Evolutionary conservation across 2,329 filamentous ascomycete species (phyloP), one percentile per base, ranked within the genome.

Genomic region (Colletotrichum liaoningense): DNA sequence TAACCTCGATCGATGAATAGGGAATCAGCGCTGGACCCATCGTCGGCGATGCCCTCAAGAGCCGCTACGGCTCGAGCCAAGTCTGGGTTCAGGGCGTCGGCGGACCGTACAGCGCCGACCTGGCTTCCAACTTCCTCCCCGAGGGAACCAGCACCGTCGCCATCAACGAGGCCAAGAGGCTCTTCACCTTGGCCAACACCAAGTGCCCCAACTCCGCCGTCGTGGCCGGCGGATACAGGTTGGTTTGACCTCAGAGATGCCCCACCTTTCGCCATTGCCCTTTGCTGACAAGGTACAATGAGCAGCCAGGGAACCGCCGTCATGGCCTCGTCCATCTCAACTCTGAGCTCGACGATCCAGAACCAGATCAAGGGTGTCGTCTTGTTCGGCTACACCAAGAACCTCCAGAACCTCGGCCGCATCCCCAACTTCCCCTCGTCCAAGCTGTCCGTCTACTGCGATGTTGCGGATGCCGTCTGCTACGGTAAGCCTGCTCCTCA

Each of bases 51-150:
- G 79, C 73, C 49, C 77, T 85, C 0, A 78, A 81, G 56, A 63
- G 63, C 26, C 67, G 71, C 33, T 81, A 80, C 38, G 78, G 79
- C 59, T 65, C 69, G 4, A 67, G 58, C 9, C 70, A 77, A 22
- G 74, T 85, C 70, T 84, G 83, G 82, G 81, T 86, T 26, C 86
- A 87, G 75, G 86, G 86, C 16, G 84, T 88, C 16, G 82, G 82
- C 6, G 79, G 79, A 28, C 74, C 79, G 2, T 88, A 88, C 77
- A 77, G 69, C 1, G 85, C 84, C 0, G 75, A 75, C 1, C 55
- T 86, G 0, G 67, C 76, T 1, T 78, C 80, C 28, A 86, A 86
- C 73, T 78, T 80, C 52, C 79, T 84, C 1, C 81, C 83, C 3
- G 74, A 78, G 1, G 84, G 84, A 52, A 85, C 84, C 1, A 79